Conservation (phyloP, 805 yeast species). For the Clavispora phyllophila region DNA sequence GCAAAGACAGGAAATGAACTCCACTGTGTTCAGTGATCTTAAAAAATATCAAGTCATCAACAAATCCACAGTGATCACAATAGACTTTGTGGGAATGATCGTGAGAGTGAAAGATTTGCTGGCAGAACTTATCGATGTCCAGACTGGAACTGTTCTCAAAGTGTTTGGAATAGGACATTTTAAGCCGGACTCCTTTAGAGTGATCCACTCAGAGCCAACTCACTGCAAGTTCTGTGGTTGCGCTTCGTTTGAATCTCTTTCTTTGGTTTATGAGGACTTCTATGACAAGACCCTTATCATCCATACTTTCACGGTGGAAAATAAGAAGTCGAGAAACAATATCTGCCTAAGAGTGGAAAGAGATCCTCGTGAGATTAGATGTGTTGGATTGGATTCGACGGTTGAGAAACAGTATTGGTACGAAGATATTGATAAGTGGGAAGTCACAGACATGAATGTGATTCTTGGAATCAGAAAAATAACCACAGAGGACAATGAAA, state of each 20-base stretch:
- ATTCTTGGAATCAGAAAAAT: slow-evolving; percentile 54
- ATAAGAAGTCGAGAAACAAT: slow-evolving; percentile 65
- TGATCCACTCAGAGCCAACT: slow-evolving; percentile 78
- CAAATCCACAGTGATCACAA: slow-evolving; percentile 42
- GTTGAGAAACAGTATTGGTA: slow-evolving; percentile 67
- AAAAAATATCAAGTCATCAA: slow-evolving; percentile 17
- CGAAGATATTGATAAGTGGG: slow-evolving; percentile 70
- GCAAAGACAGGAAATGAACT: neutral
- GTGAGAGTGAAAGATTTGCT: slow-evolving; percentile 49
- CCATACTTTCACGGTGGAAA: slow-evolving; percentile 67
- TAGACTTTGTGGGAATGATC: slow-evolving; percentile 72
- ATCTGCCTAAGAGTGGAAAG: slow-evolving; percentile 88
- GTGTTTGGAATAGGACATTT: slow-evolving; percentile 58
- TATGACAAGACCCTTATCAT: slow-evolving; percentile 54
- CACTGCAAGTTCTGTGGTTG: slow-evolving; percentile 92
- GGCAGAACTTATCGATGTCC: slow-evolving; percentile 72
- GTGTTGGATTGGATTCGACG: slow-evolving; percentile 77
- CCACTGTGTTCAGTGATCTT: neutral
- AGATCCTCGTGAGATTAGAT: slow-evolving; percentile 87
- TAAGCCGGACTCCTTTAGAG: slow-evolving; percentile 55
- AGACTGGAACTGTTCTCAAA: slow-evolving; percentile 67
- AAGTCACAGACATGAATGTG: slow-evolving; percentile 69
- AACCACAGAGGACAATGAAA: slow-evolving; percentile 1
- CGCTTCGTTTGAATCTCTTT: slow-evolving; percentile 68
- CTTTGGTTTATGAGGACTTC: slow-evolving; percentile 63